phyloP scores from a whole-genome alignment of 306 rosid species.

The Prosopis cineraria region DNA sequence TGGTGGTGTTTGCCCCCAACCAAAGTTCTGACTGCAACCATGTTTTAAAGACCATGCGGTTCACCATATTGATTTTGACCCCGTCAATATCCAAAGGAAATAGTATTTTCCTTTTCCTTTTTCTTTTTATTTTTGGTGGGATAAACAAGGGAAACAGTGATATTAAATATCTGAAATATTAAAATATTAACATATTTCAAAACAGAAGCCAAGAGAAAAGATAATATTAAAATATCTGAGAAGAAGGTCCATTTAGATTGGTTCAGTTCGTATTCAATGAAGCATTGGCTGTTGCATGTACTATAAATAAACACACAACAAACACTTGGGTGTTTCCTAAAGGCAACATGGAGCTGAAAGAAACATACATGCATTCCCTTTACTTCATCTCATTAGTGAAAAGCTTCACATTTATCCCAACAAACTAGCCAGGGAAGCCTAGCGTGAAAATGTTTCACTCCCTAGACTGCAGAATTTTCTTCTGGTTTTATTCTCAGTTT shows the following conservation, averaged over 20 bases:
- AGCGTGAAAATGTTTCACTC: neutral
- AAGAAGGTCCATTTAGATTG: neutral
- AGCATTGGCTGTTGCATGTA: neutral
- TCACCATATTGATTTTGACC: neutral
- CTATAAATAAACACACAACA: neutral
- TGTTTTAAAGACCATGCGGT: neutral
- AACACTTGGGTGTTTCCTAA: neutral
- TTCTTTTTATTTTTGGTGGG: neutral
- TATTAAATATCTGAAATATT: too few relatives aligned
- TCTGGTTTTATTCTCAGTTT: neutral
- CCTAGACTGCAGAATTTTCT: neutral
- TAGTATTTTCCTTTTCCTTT: neutral
- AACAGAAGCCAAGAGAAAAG: neutral
- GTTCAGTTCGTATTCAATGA: neutral
- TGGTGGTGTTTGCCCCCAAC: neutral
- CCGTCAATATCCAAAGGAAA: neutral
- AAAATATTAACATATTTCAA: too few relatives aligned
- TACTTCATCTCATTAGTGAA: neutral
- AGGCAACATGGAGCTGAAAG: conserved; percentile 4
- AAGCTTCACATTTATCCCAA: neutral
- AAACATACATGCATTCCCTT: neutral
- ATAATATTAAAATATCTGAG: neutral
- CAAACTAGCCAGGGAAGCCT: neutral
- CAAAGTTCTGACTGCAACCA: neutral
- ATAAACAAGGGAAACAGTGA: neutral